Conservation (phyloP, 352 stramenopile genomes). For the Phytophthora foliorum region DNA sequence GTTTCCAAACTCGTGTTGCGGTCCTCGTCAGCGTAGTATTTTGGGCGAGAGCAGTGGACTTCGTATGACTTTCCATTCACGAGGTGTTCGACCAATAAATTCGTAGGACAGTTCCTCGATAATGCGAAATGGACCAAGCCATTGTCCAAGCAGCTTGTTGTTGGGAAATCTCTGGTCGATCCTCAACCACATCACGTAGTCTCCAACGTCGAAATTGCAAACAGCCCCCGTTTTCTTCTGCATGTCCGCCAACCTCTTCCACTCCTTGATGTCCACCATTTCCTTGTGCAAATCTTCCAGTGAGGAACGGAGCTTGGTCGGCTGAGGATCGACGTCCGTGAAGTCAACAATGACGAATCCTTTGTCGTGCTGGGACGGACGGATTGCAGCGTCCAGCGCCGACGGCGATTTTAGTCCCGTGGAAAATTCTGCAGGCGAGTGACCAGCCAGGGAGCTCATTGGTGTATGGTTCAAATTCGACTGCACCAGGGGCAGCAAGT, state of each 20-base stretch:
- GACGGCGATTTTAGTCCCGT: not conserved
- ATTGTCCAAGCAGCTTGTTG: conserved; percentile 29
- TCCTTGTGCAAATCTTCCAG: conserved; percentile 6
- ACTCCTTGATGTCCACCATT: not conserved
- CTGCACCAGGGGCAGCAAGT: conserved; percentile 4
- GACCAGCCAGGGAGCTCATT: not conserved
- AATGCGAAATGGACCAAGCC: conserved; percentile 27
- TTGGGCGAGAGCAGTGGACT: conserved; percentile 6
- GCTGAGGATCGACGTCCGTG: not conserved
- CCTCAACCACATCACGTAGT: conserved; percentile 24
- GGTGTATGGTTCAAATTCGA: conserved; percentile 1
- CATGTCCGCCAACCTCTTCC: conserved; percentile 1
- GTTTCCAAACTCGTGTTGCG: conserved; percentile 12
- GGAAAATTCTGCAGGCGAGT: not conserved
- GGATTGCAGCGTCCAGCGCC: not conserved
- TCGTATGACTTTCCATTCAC: conserved; percentile 9
- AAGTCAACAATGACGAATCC: not conserved
- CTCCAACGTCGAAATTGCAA: conserved; percentile 21
- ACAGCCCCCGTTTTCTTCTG: not conserved
- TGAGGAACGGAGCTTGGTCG: not conserved
- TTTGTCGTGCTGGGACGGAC: not conserved
- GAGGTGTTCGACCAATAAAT: conserved; percentile 27
- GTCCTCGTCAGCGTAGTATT: conserved; percentile 5
- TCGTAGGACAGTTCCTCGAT: conserved; percentile 1
- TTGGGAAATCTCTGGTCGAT: conserved; percentile 19